A percentile compares a stretch with the other conserved stretches of the same genome.
Conservation (phyloP, 164 flowering plant species). For the Dillenia suffruticosa region DNA sequence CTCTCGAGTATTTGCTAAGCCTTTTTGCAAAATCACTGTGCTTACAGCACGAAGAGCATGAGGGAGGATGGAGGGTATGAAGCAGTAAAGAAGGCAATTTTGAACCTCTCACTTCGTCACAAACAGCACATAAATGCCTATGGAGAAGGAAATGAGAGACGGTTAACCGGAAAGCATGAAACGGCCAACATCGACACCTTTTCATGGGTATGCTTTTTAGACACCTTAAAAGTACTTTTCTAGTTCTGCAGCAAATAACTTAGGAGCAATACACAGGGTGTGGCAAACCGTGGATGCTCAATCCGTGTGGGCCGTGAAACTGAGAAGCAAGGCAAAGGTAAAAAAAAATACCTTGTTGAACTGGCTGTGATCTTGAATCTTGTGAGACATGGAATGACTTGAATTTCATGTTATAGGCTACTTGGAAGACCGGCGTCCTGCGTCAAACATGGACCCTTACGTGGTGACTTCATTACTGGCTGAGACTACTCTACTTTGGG, state of each 20-base stretch:
- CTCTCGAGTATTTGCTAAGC: too few relatives aligned
- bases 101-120: slow-evolving; percentile 92
- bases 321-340: slow-evolving; percentile 91
- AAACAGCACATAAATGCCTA: slow-evolving; percentile 91
- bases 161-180: slow-evolving; percentile 96
- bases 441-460: slow-evolving; percentile 99
- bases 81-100: slow-evolving; percentile 89
- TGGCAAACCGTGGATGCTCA: slow-evolving; percentile 97
- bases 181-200: slow-evolving; percentile 83
- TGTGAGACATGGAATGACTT: too few relatives aligned
- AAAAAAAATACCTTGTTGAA: too few relatives aligned
- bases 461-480: slow-evolving; percentile 80
- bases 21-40: not conserved
- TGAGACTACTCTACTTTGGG: slow-evolving; percentile 82
- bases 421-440: slow-evolving; percentile 97
- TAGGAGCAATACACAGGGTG: slow-evolving; percentile 53
- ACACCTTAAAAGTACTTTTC: not conserved
- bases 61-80: slow-evolving; percentile 94
- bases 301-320: slow-evolving; percentile 97
- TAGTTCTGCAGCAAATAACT: not conserved
- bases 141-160: slow-evolving; percentile 98
- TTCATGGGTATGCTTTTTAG: slow-evolving; percentile 77
- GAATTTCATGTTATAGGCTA: slow-evolving; percentile 47
- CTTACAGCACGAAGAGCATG: slow-evolving; percentile 83
- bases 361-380: too few relatives aligned